Percentiles rank a stretch among this genome's conserved stretches.
phyloP scores from a whole-genome alignment of 2,329 filamentous ascomycete genomes.

The Apiospora saccharicola region DNA sequence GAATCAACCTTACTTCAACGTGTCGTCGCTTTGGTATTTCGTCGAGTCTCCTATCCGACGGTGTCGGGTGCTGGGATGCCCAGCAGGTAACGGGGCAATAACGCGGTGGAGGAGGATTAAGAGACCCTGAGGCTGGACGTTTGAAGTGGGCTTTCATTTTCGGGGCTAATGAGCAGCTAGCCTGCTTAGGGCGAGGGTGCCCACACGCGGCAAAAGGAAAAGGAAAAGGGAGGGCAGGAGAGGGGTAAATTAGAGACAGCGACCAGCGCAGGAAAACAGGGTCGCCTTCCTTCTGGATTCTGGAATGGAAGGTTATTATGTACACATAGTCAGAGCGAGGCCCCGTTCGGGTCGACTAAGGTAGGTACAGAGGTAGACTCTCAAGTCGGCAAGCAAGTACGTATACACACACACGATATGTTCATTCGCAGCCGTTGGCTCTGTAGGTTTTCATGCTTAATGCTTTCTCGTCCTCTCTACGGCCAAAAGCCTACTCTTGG shows the following conservation, averaged over 20 bases:
- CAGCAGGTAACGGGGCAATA: neutral
- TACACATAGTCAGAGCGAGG: conserved; percentile 5
- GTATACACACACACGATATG: neutral
- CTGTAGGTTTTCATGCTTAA: conserved; percentile 17
- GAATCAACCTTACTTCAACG: too few species aligned
- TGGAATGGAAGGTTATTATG: conserved; percentile 1
- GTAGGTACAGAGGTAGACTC: neutral
- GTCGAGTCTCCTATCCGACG: too few species aligned
- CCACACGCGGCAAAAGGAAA: conserved; percentile 19
- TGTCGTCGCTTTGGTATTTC: too few species aligned
- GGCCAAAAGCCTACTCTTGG: conserved; percentile 1
- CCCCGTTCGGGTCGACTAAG: neutral
- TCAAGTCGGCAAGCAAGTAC: neutral
- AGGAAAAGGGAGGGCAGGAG: conserved; percentile 7
- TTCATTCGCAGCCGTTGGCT: neutral
- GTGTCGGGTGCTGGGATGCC: neutral
- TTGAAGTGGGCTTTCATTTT: conserved; percentile 3
- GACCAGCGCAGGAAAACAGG: conserved; percentile 6
- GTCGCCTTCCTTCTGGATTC: conserved; percentile 4
- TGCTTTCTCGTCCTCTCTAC: neutral
- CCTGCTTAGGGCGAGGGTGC: conserved; percentile 4
- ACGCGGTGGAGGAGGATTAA: neutral
- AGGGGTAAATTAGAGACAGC: conserved; percentile 15
- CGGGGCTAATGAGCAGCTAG: conserved; percentile 17
- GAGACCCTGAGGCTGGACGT: conserved; percentile 18